Evolutionary conservation across 306 rosid genomes (phyloP).

Genomic region (Astragalus glycyphyllos): DNA sequence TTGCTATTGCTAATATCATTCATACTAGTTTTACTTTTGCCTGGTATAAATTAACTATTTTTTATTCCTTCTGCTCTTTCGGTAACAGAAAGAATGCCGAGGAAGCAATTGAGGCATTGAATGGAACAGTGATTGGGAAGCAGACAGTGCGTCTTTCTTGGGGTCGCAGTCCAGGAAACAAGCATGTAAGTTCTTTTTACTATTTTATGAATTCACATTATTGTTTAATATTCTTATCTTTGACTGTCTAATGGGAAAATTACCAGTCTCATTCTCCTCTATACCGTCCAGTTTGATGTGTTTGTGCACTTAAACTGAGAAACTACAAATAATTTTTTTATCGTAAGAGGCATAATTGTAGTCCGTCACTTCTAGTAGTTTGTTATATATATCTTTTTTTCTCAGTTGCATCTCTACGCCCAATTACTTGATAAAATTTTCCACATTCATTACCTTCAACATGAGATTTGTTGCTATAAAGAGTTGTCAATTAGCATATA

Average conservation of each 20-base stretch:
- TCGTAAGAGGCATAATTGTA: not conserved
- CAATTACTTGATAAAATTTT: conserved; percentile 5
- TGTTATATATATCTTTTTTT: not conserved
- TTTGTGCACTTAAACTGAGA: conserved; percentile 17
- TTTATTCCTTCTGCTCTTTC: conserved; percentile 31
- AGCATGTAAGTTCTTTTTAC: conserved; percentile 68
- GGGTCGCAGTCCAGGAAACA: conserved; percentile 97
- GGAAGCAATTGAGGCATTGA: conserved; percentile 85
- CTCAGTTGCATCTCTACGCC: conserved; percentile 10
- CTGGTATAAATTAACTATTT: conserved; percentile 22
- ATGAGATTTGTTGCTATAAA: not conserved
- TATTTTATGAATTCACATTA: conserved; percentile 13
- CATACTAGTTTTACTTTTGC: conserved; percentile 10
- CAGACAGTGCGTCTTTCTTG: conserved; percentile 98
- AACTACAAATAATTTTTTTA: not conserved
- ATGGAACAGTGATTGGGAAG: conserved; percentile 89
- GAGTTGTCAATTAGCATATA: conserved; percentile 4
- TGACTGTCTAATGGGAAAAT: conserved; percentile 6
- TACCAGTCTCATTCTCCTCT: not conserved
- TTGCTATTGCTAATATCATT: conserved; percentile 10
- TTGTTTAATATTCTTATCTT: conserved; percentile 13
- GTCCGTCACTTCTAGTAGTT: not conserved
- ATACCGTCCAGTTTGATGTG: conserved; percentile 13
- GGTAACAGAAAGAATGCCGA: conserved; percentile 90
- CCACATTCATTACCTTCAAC: not conserved